phyloP scores from a whole-genome alignment of 768 basidiomycete species.

The Rhizopogon rudus region DNA sequence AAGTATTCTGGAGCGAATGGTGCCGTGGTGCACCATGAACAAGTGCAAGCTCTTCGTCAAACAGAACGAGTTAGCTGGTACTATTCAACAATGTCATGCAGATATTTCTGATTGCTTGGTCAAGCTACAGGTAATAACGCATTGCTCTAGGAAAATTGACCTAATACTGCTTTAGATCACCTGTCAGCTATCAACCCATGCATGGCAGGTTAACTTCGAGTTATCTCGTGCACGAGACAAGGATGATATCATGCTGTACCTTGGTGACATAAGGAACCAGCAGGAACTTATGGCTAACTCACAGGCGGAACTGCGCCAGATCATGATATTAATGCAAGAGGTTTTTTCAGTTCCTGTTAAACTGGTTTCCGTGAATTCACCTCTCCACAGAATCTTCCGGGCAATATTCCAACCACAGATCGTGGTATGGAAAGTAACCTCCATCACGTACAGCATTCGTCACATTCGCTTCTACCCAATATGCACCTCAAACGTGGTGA shows the following conservation, averaged over 20 bases:
- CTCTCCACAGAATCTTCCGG: conserved; percentile 15
- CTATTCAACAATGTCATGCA: conserved; percentile 41
- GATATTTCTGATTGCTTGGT: conserved; percentile 41
- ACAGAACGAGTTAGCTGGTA: conserved; percentile 38
- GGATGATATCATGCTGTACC: conserved; percentile 33
- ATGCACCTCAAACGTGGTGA: conserved; percentile 49
- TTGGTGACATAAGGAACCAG: conserved; percentile 39
- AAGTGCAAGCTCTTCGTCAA: conserved; percentile 39
- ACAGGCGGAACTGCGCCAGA: conserved; percentile 30
- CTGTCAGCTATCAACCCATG: conserved; percentile 40
- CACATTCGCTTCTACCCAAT: conserved; percentile 43
- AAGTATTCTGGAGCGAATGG: conserved; percentile 35
- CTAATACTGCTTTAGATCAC: conserved; percentile 30
- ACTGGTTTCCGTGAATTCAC: conserved; percentile 11
- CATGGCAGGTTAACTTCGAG: conserved; percentile 44
- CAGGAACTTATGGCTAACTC: conserved; percentile 31
- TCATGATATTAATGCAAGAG: conserved; percentile 50
- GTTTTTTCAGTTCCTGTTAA: conserved; percentile 18
- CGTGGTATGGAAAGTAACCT: conserved; percentile 44
- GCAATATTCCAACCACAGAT: conserved; percentile 21
- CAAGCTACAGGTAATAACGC: conserved; percentile 39
- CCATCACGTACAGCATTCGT: conserved; percentile 43
- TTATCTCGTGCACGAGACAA: conserved; percentile 37
- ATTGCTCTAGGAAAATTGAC: conserved; percentile 4
- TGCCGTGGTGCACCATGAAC: conserved; percentile 37